Evolutionary conservation across 2,329 filamentous ascomycete genomes (phyloP).

Genomic region (Neofusicoccum sp.): DNA sequence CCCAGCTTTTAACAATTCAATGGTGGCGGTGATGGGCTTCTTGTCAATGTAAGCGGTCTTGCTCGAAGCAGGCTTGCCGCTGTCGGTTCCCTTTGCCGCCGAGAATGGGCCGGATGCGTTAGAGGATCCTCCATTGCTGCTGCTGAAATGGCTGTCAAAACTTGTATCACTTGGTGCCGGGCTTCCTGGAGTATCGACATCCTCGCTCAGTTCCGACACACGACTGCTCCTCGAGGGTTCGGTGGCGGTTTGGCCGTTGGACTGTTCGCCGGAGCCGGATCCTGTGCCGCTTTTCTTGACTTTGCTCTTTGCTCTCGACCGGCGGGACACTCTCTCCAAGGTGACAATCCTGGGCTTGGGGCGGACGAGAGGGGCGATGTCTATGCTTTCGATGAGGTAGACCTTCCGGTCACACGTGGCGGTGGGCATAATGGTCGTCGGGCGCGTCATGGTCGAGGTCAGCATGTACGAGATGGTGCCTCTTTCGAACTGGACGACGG

Average conservation of each 20-base stretch:
- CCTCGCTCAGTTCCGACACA: slow-evolving; percentile 34
- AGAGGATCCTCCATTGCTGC: slow-evolving; percentile 47
- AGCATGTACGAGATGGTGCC: slow-evolving; percentile 91
- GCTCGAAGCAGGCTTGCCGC: slow-evolving; percentile 52
- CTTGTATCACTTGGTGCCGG: slow-evolving; percentile 52
- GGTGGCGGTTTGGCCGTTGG: slow-evolving; percentile 3
- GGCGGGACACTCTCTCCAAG: slow-evolving; percentile 80
- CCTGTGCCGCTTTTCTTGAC: slow-evolving; percentile 7
- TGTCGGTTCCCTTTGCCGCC: slow-evolving; percentile 35
- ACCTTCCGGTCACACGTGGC: slow-evolving; percentile 81
- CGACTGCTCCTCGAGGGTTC: slow-evolving; percentile 30
- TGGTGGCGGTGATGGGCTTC: slow-evolving; percentile 77
- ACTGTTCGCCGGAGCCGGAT: slow-evolving; percentile 10
- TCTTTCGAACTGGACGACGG: slow-evolving; percentile 77
- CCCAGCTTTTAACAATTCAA: slow-evolving; percentile 80
- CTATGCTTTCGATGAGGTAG: slow-evolving; percentile 77
- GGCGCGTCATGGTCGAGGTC: slow-evolving; percentile 85
- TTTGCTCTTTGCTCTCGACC: slow-evolving; percentile 59
- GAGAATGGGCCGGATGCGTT: slow-evolving; percentile 17
- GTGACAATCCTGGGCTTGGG: slow-evolving; percentile 84
- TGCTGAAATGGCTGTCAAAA: slow-evolving; percentile 59
- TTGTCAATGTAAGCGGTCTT: slow-evolving; percentile 64
- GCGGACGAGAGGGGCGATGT: slow-evolving; percentile 73
- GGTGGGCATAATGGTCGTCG: slow-evolving; percentile 81
- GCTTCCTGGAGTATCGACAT: slow-evolving; percentile 41